These are phyloP conservation scores for Albugo candida DNA, from an alignment of 352 stramenopile species.

Conservation along the genomic window DNA sequence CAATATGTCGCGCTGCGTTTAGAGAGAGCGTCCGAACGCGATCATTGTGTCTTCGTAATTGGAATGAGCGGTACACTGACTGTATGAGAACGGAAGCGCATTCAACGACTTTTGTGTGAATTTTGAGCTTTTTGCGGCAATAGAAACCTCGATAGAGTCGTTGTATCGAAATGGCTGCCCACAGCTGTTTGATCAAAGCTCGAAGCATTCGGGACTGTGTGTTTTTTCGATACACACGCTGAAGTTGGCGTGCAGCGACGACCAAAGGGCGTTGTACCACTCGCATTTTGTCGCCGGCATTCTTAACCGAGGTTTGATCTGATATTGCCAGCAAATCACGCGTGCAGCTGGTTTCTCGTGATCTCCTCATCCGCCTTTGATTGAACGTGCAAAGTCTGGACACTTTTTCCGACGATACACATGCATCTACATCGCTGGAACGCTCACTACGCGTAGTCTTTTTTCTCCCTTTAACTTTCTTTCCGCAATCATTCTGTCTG, in stretches of 20 bases:
- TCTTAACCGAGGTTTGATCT: constrained; percentile 18
- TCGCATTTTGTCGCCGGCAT: constrained; percentile 1
- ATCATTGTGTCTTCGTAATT: constrained; percentile 20
- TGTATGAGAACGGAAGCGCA: constrained; percentile 43
- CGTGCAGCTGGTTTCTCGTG: too few relatives aligned
- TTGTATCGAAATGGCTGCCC: constrained; percentile 32
- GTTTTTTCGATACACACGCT: constrained; percentile 24
- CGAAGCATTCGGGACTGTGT: constrained; percentile 28
- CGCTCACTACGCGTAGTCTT: too few relatives aligned
- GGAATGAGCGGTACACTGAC: constrained; percentile 35
- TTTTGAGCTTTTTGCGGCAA: constrained; percentile 15
- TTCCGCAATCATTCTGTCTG: constrained; percentile 7
- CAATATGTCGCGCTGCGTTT: constrained; percentile 13
- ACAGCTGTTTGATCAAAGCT: constrained; percentile 17
- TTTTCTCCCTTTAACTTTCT: too few relatives aligned
- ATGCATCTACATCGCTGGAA: too few relatives aligned
- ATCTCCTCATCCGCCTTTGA: too few relatives aligned
- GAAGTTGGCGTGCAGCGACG: constrained; percentile 24
- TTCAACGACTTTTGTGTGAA: constrained; percentile 25
- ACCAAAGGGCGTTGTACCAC: constrained; percentile 19
- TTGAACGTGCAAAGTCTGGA: too few relatives aligned
- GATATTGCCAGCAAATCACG: constrained; percentile 19
- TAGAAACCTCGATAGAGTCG: constrained; percentile 27
- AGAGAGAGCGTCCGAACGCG: constrained; percentile 12
- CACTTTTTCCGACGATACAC: too few relatives aligned